Percentiles rank a stretch among this genome's conserved stretches.
Conservation (phyloP, 768 basidiomycete species). For the Russula griseocarnosa region DNA sequence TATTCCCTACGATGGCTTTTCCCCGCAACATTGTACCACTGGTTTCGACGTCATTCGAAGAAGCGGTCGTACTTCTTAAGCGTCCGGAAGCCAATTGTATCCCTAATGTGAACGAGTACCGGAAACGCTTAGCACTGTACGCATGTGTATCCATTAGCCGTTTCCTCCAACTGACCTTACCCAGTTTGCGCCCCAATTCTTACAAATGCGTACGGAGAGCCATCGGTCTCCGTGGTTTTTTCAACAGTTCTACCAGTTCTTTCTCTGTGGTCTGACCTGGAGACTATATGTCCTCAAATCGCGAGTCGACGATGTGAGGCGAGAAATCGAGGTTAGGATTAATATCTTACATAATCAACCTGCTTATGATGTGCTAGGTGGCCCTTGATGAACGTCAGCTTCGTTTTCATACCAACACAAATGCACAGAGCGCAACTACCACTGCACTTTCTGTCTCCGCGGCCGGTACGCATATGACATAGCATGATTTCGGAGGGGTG, state of each 20-base stretch:
- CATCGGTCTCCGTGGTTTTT: neutral
- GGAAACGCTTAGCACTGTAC: neutral
- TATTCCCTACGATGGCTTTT: neutral
- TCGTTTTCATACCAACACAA: neutral
- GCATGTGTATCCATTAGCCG: neutral
- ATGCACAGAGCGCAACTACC: neutral
- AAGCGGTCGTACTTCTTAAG: neutral
- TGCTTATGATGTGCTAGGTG: neutral
- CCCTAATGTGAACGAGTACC: neutral
- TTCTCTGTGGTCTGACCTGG: constrained; percentile 4
- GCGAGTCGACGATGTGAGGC: neutral
- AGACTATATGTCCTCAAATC: constrained; percentile 3
- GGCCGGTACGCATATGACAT: neutral
- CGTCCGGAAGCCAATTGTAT: neutral
- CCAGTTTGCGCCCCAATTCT: neutral
- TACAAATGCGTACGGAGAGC: neutral
- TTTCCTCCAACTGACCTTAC: neutral
- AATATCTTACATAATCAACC: no score
- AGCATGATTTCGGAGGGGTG: neutral
- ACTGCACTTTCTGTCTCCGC: neutral
- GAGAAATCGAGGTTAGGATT: neutral
- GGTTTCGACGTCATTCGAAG: neutral
- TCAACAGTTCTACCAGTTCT: neutral
- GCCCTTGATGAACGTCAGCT: neutral
- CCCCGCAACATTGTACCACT: neutral